Conservation (phyloP, 2,329 filamentous ascomycete species). For the Epichloe scottii region DNA sequence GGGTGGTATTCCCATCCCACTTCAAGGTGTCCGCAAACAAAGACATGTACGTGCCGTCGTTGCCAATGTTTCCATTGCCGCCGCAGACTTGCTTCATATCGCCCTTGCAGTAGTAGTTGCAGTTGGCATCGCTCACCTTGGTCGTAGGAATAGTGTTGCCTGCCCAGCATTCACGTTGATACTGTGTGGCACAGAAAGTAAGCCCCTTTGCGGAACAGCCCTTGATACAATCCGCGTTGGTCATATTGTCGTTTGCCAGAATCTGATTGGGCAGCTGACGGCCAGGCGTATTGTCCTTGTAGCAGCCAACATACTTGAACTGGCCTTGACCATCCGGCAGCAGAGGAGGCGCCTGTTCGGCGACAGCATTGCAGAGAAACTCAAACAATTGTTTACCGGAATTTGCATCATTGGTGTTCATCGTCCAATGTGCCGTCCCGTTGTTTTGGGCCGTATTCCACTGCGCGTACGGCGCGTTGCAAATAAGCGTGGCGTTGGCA, state of each 20-base stretch:
- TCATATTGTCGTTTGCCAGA: constrained; percentile 27
- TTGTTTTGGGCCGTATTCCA: constrained; percentile 41
- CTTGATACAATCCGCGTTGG: constrained; percentile 31
- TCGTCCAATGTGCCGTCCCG: constrained; percentile 37
- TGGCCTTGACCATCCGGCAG: constrained; percentile 28
- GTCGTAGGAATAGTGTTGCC: constrained; percentile 33
- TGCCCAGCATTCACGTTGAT: constrained; percentile 41
- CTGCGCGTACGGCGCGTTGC: constrained; percentile 42
- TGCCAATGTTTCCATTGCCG: constrained; percentile 29
- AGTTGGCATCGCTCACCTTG: constrained; percentile 32
- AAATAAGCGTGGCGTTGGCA: constrained; percentile 39
- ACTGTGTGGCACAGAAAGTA: constrained; percentile 36
- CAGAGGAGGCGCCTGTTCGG: constrained; percentile 40
- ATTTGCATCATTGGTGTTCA: constrained; percentile 42
- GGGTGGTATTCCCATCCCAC: constrained; percentile 17
- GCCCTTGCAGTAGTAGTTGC: constrained; percentile 39
- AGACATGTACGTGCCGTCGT: constrained; percentile 31
- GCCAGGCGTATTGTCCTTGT: constrained; percentile 41
- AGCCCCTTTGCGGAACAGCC: constrained; percentile 25
- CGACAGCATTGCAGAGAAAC: constrained; percentile 38
- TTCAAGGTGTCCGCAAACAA: constrained; percentile 29
- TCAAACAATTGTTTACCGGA: constrained; percentile 39
- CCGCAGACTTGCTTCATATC: constrained; percentile 39
- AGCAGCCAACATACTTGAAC: constrained; percentile 44
- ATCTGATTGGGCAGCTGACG: constrained; percentile 34